Evolutionary conservation across 805 yeast species (phyloP), one percentile per base, ranked within the genome.

Genomic region (Ogataea naganishii): DNA sequence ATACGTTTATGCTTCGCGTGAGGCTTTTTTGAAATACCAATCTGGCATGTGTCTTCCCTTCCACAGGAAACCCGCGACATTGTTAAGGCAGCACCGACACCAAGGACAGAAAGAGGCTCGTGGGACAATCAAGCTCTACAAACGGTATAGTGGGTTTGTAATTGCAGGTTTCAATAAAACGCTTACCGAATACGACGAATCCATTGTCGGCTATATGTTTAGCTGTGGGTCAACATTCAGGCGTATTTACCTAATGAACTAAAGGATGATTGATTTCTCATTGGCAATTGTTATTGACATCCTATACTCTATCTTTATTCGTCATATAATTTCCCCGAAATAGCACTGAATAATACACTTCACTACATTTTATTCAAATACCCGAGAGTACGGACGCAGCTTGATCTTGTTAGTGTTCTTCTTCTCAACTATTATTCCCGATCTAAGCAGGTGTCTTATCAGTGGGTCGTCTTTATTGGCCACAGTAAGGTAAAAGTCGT

Each of bases 1-100:
- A 1, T 42, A 69, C 4, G 50, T 49, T 10, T 67, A 68, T 43
- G 53, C 49, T 20, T 52, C 58, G 26, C 39, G 49, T 2, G 54
- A 51, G 12, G 34, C 29, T 2, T 39, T 30, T 14, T 47, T 64
- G 6, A 47, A 46, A 27, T 69, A 59, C 35, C 66, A 56, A 28
- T 53, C 65, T 18, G 82, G 81, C 0, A 36, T 69, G 3, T 54
- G 71, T 14, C 62, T 74, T 64, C 75, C 80, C 1, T 68, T 75
- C 38, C 63, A 49, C 43, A 56, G 66, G 32, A 51, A 55, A 20
- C 51, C 56, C 13, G 54, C 72, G 3, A 66, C 58, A 39, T 40
- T 73, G 24, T 64, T 68, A 8, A 54, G 73, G 38, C 60, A 47
- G 37, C 52, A 40, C 21, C 23, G 28, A 17, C 9, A 18, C 18